Evolutionary conservation across 139 green algal genomes (phyloP), one percentile per base, ranked within the genome.

Genomic region (Ostreobium quekettii): DNA sequence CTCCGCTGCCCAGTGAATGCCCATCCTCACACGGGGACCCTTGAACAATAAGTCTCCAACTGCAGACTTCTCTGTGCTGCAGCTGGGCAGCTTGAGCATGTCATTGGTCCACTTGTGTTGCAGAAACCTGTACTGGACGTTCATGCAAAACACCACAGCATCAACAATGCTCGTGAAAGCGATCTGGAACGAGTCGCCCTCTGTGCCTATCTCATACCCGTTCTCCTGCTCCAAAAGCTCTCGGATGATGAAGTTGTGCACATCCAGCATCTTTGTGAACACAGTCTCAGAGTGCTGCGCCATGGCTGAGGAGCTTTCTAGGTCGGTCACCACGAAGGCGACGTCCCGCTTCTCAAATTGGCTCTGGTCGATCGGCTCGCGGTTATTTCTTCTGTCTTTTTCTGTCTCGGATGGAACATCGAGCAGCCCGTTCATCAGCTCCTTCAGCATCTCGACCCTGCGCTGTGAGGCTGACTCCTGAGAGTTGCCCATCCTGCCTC

Each of bases 1-100:
- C 46, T 86, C 76, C 1, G 59, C 65, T 5, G 87, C 87, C 79
- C 80, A 95, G 78, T 95, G 89, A 24, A 93, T 74, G 37, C 83
- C 88, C 86, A 95, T 95, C 39, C 89, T 83, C 47, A 95, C 79
- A 26, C 88, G 85, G 0, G 88, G 89, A 1, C 89, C 89, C 49
- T 74, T 66, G 64, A 77, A 83, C 3, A 68, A 36, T 39, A 74
- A 35, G 22, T 74, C 57, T 1, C 73, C 73, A 15, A 70, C 60
- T n/a, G 60, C 31, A 60, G 46, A 48, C 36, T 60, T 39, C 62
- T 47, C 68, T 31, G 64, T 28, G 47, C 36, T 73, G 80, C 85
- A 93, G n/a, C 47, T 62, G 0, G 72, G 67, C 67, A 95, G 72
- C 31, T 71, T 74, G 36, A 92, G 78, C 46, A 91, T 75, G 38